Evolutionary conservation across 202 grass and related monocot species (phyloP), one percentile per base, ranked within the genome.

Genomic region (Eragrostis tef): DNA sequence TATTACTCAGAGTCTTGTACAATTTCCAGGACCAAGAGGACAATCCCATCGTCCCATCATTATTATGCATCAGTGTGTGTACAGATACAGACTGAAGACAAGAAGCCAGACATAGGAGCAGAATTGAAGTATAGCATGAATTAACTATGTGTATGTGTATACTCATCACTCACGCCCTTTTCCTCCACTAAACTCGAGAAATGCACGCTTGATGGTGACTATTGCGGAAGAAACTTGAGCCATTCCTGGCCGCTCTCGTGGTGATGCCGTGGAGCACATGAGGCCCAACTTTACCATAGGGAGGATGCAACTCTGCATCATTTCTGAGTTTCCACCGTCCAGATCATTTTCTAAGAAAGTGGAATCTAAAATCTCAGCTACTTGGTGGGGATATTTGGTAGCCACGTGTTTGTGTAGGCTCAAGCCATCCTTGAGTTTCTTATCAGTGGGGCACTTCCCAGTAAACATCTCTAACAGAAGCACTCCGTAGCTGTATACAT

Each of bases 401-500:
- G 25, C 56, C 25, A 71, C 56, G 27, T 22, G 24, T 24, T 24
- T 56, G 53, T 60, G 79, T 1, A 81, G 25, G 67, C 12, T 59
- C 11, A 47, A 47, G 1, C 67, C 6, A 1, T 60, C 79, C 7
- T 16, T 71, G 57, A 71, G 60, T 22, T 39, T 70, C 0, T 71
- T 74, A 41, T 71, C 27, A 9, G 50, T 70, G 1, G 79, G 67
- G 11, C 67, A 48, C 0, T 0, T 71, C 6, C 79, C 67, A 16
- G 53, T 81, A 19, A 81, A 14, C 11, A 81, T 60, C 26, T 81
- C 79, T 71, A 81, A 20, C 10, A 81, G 6, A 71, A 71, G 67
- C 0, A 81, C 13, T 22, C 79, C 79, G 0, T 61, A 81, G 3
- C 79, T 81, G 53, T 81, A 81, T 2, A 81, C 79, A 62, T 81